A percentile compares a stretch with the other conserved stretches of the same genome.
Conservation (phyloP, 2,329 filamentous ascomycete genomes). For the Thyridium curvatum region DNA sequence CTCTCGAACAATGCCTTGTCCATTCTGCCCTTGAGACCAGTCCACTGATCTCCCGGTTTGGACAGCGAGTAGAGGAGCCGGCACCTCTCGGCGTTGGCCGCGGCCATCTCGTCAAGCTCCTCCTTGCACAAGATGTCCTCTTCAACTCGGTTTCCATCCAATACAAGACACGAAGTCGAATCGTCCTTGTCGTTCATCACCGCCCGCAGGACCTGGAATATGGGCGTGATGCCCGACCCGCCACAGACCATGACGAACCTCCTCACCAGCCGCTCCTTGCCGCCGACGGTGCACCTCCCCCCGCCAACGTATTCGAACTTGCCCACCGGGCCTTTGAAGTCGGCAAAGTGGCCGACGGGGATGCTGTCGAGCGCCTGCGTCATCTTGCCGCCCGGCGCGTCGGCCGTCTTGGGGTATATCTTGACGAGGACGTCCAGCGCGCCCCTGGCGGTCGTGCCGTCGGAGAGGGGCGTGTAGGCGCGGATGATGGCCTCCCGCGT, state of each 20-base stretch:
- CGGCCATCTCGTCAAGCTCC: constrained; percentile 62
- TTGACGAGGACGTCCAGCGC: constrained; percentile 74
- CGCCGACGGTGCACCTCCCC: constrained; percentile 57
- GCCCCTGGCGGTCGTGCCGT: constrained; percentile 49
- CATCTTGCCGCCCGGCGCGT: constrained; percentile 67
- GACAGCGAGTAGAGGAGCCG: constrained; percentile 65
- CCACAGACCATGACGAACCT: constrained; percentile 82
- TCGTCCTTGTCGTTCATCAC: constrained; percentile 61
- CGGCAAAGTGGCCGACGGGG: constrained; percentile 64
- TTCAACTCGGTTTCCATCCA: constrained; percentile 71
- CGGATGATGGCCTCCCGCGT: constrained; percentile 71
- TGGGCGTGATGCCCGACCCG: constrained; percentile 87
- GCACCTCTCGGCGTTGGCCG: constrained; percentile 48
- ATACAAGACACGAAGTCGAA: constrained; percentile 60
- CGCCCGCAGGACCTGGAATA: constrained; percentile 75
- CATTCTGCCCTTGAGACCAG: constrained; percentile 62
- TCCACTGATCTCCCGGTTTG: constrained; percentile 57
- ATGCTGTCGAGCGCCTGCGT: constrained; percentile 70
- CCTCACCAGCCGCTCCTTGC: constrained; percentile 48
- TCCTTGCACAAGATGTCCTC: constrained; percentile 76
- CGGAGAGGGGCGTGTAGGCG: constrained; percentile 79
- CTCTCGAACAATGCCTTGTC: constrained; percentile 54
- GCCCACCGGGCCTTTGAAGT: constrained; percentile 84
- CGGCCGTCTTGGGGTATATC: constrained; percentile 61
- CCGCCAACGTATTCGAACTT: constrained; percentile 73